Evolutionary conservation across 1,139 yeast species (phyloP), one percentile per base, ranked within the genome.

Genomic region (Waltiozyma sp.): DNA sequence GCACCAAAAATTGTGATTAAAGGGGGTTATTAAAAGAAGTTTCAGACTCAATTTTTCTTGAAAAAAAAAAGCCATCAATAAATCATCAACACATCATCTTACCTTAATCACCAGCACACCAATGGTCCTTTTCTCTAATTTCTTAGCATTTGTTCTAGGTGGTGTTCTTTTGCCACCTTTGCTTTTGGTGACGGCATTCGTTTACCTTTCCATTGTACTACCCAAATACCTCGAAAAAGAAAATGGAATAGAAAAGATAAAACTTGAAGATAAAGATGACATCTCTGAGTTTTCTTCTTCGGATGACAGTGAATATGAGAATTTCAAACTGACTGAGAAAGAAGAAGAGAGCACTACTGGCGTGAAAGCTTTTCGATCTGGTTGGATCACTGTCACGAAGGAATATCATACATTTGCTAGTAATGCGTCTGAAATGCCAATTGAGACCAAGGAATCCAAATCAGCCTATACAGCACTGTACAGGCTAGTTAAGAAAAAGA

Each of bases 371-470:
- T 74, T 69, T 52, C 78, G 75, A 56, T 64, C 77, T 13, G 96
- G 95, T 2, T 87, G 95, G 94, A 63, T 89, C 4, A 77, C 83
- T 3, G 87, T 88, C 10, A 85, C 96, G 0, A 78, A 78, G 47
- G 91, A 84, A 52, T 86, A 82, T 52, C 74, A 74, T 67, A 64
- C 44, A 68, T 73, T 54, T 67, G 79, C 39, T 75, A 47, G 43
- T 19, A 48, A 44, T 37, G 54, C 57, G 7, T 45, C 47, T 38
- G 56, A 51, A 13, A 48, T 56, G 46, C 49, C 50, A 39, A 28
- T 51, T 26, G 59, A 56, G 33, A 44, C 42, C 19, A 49, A 51
- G 35, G 45, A 49, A 64, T 63, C 58, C 66, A 78, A 51, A 57
- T 67, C 78, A 7, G 81, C 84, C 0, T 76, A 78, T 54, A 66